These are phyloP conservation scores for Lasiosphaeria ovina DNA, from an alignment of 495 filamentous ascomycete genomes.

Conservation along the genomic window DNA sequence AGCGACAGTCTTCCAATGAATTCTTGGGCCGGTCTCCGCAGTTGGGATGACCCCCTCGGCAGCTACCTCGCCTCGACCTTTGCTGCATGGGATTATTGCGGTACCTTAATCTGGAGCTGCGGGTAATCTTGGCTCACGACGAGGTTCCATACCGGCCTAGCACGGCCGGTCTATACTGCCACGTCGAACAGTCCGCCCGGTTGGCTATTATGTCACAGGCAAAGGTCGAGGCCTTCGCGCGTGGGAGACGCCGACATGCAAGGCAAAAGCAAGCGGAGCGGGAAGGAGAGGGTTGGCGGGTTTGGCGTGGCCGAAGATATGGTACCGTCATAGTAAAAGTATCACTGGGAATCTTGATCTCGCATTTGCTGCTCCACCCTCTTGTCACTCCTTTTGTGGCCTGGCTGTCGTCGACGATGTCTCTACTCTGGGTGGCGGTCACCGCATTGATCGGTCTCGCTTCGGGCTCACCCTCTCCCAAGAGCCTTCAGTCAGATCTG, in stretches of 20 bases:
- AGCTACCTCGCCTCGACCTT: too few relatives aligned
- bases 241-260: too few relatives aligned
- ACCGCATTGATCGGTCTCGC: conserved; percentile 19
- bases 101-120: conserved; percentile 7
- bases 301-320: conserved; percentile 1
- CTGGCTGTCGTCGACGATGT: conserved; percentile 11
- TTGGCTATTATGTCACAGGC: not conserved
- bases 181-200: not conserved
- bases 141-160: not conserved
- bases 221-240: too few relatives aligned
- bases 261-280: too few relatives aligned
- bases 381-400: conserved; percentile 5
- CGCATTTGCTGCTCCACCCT: conserved; percentile 12
- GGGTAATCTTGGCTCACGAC: conserved; percentile 10
- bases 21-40: too few relatives aligned
- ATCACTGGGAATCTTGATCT: conserved; percentile 12
- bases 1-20: too few relatives aligned
- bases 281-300: not conserved
- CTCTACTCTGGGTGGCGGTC: conserved; percentile 3
- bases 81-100: not conserved
- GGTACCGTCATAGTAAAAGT: not conserved
- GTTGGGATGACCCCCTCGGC: too few relatives aligned
- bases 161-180: not conserved
- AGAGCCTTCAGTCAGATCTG: conserved; percentile 35
- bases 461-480: conserved; percentile 32